phyloP scores from a whole-genome alignment of 805 yeast species.

The Torulaspora maleeae region DNA sequence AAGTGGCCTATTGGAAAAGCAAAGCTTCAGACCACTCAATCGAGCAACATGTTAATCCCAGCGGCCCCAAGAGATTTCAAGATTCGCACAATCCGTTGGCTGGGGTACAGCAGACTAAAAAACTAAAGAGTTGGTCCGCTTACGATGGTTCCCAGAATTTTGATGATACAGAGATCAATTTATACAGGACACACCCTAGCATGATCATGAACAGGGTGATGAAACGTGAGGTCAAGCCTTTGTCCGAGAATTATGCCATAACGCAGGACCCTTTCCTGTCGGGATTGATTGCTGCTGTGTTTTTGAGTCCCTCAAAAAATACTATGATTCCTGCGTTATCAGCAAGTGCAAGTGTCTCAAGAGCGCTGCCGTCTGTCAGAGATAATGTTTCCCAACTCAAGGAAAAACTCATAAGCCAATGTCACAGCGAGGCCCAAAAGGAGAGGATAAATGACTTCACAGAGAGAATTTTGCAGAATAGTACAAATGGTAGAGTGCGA shows the following conservation, averaged over 20 bases:
- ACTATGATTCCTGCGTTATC: slow-evolving; percentile 32
- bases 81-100: background rate
- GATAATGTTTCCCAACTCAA: slow-evolving; percentile 25
- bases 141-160: background rate
- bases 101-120: slow-evolving; percentile 1
- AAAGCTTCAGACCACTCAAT: slow-evolving; percentile 15
- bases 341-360: slow-evolving; percentile 26
- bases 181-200: slow-evolving; percentile 28
- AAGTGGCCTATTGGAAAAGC: slow-evolving; percentile 33
- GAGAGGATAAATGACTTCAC: slow-evolving; percentile 28
- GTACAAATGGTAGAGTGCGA: slow-evolving; percentile 20
- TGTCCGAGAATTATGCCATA: slow-evolving; percentile 33
- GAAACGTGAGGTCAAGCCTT: slow-evolving; percentile 34
- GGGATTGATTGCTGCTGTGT: slow-evolving; percentile 28
- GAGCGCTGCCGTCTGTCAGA: slow-evolving; percentile 26
- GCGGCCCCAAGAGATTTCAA: slow-evolving; percentile 2
- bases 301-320: slow-evolving; percentile 27
- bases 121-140: background rate
- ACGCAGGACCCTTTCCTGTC: slow-evolving; percentile 31
- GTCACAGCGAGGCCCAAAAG: slow-evolving; percentile 22
- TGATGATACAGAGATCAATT: slow-evolving; percentile 24
- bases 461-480: slow-evolving; percentile 27
- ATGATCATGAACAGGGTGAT: slow-evolving; percentile 30
- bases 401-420: slow-evolving; percentile 24
- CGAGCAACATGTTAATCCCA: background rate